A percentile compares a stretch with the other conserved stretches of the same genome.
Evolutionary conservation across 176 grass and related monocot species (phyloP).

Genomic region (Avena eriantha): DNA sequence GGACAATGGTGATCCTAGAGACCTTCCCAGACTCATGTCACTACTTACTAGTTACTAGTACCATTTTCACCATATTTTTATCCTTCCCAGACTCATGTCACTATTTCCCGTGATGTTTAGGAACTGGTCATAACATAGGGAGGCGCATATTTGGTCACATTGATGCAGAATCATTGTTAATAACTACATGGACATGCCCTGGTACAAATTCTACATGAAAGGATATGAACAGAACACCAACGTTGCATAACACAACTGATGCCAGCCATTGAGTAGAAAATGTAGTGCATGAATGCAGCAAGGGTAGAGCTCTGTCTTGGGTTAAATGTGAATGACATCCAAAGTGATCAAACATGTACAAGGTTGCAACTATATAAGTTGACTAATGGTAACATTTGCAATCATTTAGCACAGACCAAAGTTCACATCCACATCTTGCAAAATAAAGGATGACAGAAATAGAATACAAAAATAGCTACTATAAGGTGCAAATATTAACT

Average conservation of each 20-base stretch:
- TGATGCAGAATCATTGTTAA: too few relatives aligned
- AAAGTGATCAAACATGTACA: background rate
- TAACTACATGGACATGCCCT: too few relatives aligned
- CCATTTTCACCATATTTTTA: too few relatives aligned
- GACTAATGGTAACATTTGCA: conserved; percentile 17
- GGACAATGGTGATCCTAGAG: background rate
- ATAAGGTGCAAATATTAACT: conserved; percentile 5
- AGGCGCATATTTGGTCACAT: too few relatives aligned
- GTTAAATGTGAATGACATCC: background rate
- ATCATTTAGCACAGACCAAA: background rate
- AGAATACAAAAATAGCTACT: background rate
- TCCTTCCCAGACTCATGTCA: too few relatives aligned
- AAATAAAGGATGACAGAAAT: background rate
- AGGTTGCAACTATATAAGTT: background rate
- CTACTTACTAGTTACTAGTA: background rate
- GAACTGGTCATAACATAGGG: too few relatives aligned
- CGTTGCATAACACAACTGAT: too few relatives aligned
- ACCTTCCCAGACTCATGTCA: background rate
- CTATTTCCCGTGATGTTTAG: too few relatives aligned
- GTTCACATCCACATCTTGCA: background rate
- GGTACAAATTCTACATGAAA: too few relatives aligned
- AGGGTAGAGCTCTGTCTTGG: background rate
- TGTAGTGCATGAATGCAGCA: background rate
- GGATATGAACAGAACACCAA: too few relatives aligned
- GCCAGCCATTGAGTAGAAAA: background rate